Evolutionary conservation across 1,284 basidiomycete genomes (phyloP), one percentile per base, ranked within the genome.

Genomic region (Melanopsichium pennsylvanicum): DNA sequence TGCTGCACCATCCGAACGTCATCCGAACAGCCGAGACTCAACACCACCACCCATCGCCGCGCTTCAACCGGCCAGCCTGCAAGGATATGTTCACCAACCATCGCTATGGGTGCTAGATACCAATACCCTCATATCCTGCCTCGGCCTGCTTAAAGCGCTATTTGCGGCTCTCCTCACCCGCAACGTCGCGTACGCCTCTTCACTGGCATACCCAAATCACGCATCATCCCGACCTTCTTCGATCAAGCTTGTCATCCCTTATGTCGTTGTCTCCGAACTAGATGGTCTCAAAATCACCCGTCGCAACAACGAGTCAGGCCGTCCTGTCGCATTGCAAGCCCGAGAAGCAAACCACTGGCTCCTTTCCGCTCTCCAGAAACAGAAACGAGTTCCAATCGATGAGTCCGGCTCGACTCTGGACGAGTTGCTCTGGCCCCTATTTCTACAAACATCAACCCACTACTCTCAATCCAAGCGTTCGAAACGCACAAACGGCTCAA

Each of bases 81-180:
- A 26, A 11, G 39, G 44, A 22, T 18, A 32, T 12, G 18, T 21
- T 19, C 54, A 50, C 27, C 34, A 27, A 10, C 59, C 48, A 18
- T 69, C 64, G 2, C 48, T 72, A 4, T 64, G 63, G 60, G 63
- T 72, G 23, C 51, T 72, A 22, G 64, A 63, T 27, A 72, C 64
- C 11, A 72, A 72, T 43, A 64, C 61, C 12, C 64, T 72, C 40
- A 45, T 71, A 47, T 62, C 61, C 5, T 54, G 59, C 29, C 58
- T 71, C 31, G 55, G 50, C 5, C 37, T 71, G 29, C 60, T 72
- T 42, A 63, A 69, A 34, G 55, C 69, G 5, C 59, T 72, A 16
- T 61, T 68, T 34, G 64, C 64, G 12, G 41, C 64, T 27, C 57
- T 68, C 32, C 40, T 60, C 34, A 63, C 57, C n/a, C 60, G 44